Base-by-base conservation (phyloP, 129 eudicot genomes). In the Saussurea involucrata region DNA sequence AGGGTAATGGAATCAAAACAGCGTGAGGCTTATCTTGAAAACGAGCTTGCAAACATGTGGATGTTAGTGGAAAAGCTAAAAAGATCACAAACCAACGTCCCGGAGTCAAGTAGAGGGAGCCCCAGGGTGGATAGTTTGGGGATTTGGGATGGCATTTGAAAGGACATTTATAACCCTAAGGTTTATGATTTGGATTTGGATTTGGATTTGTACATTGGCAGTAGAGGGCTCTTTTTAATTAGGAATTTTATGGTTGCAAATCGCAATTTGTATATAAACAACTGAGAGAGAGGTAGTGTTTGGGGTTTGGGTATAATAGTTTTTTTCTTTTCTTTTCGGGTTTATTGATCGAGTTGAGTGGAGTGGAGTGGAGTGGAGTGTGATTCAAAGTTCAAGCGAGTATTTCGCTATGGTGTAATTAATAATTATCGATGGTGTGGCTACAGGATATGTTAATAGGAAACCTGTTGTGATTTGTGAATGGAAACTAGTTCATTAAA, bases 1-100 rank as follows among this genome's bases (percentile, higher is more conserved):
- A 86, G 55, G 78, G 89, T 88, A 0, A 94, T 85, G 76, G 92
- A 89, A 78, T 87, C 90, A 2, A 87, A 92, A 78, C 90, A 89
- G 68, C 73, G 90, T 78, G 95, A 89, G 81, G 94, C 95, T 8
- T 85, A 85, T 83, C 79, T 92, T 6, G 96, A 90, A 66, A 82
- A 92, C 4, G 95, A 89, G 63, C 85, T 89, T 3, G 90, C 92
- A 58, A 88, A 85, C 77, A 89, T 92, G 83, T 87, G 88, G 91
- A 86, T 89, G 66, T 90, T 87, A 24, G 88, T 89, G 67, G 87
- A 90, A 6, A 89, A 86, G 75, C 82, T 88, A 10, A 90, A 90
- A 37, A 88, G 78, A 77, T 90, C 96, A 57, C 90, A 85, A 37
- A 46, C 76, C 42, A 82, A 86, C 27, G 64, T 13, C 73, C 69